Evolutionary conservation across 208 protist species (phyloP).

Genomic region (Trypanosomatidae sp.): DNA sequence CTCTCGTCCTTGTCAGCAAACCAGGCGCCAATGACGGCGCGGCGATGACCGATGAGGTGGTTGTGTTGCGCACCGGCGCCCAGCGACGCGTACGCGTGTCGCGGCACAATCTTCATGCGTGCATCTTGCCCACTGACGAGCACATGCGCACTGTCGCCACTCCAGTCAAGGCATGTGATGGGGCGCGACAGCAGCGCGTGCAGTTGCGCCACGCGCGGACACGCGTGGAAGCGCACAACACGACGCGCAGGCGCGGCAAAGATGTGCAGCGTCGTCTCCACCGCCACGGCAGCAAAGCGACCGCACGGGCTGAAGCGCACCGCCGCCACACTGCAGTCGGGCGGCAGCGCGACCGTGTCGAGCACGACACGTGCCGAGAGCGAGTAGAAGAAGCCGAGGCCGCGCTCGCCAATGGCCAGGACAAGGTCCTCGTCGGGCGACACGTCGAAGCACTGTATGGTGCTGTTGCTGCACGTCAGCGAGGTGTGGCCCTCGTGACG

Average conservation of each 20-base stretch:
- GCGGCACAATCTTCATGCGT: conserved; percentile 82
- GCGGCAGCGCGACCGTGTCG: conserved; percentile 82
- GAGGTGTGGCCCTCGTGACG: conserved; percentile 63
- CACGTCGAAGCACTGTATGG: conserved; percentile 82
- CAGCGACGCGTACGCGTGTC: conserved; percentile 28
- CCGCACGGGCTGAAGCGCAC: conserved; percentile 83
- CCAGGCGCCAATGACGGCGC: conserved; percentile 78
- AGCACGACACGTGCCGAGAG: conserved; percentile 74
- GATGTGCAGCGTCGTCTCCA: conserved; percentile 81
- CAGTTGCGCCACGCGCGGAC: conserved; percentile 77
- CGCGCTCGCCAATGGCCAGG: conserved; percentile 59
- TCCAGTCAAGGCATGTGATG: conserved; percentile 76
- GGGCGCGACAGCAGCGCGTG: conserved; percentile 70
- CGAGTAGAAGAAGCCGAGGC: conserved; percentile 83
- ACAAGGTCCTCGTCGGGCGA: conserved; percentile 73
- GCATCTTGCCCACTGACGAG: conserved; percentile 79
- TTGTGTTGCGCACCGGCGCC: conserved; percentile 70
- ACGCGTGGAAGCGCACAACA: conserved; percentile 74
- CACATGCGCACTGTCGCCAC: conserved; percentile 64
- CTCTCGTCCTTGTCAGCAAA: conserved; percentile 13
- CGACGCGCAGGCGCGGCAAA: conserved; percentile 75
- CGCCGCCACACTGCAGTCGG: conserved; percentile 35
- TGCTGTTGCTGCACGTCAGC: conserved; percentile 79
- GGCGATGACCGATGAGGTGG: conserved; percentile 73
- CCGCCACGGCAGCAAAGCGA: conserved; percentile 73